Base-by-base conservation (phyloP, 164 flowering plant species). In the Aristolochia contorta region DNA sequence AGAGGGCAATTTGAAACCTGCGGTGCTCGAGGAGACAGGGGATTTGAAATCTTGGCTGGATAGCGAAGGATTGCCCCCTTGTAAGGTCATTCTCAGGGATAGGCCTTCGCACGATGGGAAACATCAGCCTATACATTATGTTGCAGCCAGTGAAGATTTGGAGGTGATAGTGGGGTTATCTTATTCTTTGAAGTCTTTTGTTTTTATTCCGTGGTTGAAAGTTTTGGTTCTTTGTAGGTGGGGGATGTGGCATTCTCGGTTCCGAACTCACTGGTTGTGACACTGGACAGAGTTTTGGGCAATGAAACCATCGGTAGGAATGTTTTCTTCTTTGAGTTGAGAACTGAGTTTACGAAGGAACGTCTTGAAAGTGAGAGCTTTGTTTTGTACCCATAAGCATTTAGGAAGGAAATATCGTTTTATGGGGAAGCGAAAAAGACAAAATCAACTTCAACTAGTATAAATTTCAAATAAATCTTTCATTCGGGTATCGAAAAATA, bases 31-130 rank as follows among this genome's bases (percentile, higher is more conserved):
- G 72, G 61, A 13, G 82, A 71, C 41, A 30, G 84, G 62, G 2
- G 94, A 94, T 58, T 73, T 94, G 82, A 90, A 91, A 54, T 63
- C 84, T 55, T 94, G 99, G 99, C 88, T 94, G 99, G 91, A 90
- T 58, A 63, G 74, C 57, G 82, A 88, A 50, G 99, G 99, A 1
- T 74, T 94, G 49, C 95, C 97, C 45, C 85, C 87, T 59, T 87
- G 95, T 68, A 94, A 88, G 68, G 89, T 86, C 20, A 69, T 81
- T 56, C 84, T 94, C 23, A 75, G 81, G 50, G 99, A 94, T 16
- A 79, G 73, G 67, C 78, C 87, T 14, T 79, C 84, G n/a, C 77
- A 75, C 47, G 80, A 83, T 60, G 62, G 69, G 57, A 80, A 77
- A 10, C 88, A 67, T 47, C 65, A 60, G 15, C 74, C 97, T 0